A percentile compares a stretch with the other conserved stretches of the same genome.
Conservation (phyloP, 164 flowering plant species). For the Vitis rupestris region DNA sequence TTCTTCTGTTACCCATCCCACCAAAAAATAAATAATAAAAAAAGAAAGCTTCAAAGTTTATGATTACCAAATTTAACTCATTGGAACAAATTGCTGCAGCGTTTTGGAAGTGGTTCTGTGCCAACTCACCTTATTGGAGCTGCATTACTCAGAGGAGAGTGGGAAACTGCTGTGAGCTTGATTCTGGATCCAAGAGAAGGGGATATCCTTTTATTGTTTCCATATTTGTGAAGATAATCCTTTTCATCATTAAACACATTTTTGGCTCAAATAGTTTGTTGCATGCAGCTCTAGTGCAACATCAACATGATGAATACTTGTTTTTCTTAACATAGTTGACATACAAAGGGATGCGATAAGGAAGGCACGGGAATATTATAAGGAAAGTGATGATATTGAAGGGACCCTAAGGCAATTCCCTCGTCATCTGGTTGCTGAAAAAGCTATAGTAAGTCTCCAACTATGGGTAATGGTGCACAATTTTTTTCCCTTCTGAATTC, state of each 20-base stretch:
- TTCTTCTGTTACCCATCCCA: too few species aligned
- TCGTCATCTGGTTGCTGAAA: constrained; percentile 81
- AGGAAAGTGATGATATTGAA: constrained; percentile 76
- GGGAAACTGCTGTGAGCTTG: constrained; percentile 73
- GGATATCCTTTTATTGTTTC: constrained; percentile 74
- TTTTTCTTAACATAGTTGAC: constrained; percentile 47
- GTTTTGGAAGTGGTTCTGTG: constrained; percentile 95
- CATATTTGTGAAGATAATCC: neutral
- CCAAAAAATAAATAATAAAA: too few species aligned
- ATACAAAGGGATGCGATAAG: constrained; percentile 60
- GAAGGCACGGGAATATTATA: constrained; percentile 72
- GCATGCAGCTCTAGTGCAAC: constrained; percentile 1
- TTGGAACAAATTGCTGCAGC: constrained; percentile 40
- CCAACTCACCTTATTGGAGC: constrained; percentile 92
- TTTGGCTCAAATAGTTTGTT: neutral
- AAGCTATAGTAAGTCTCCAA: constrained; percentile 68
- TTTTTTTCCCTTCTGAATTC: neutral
- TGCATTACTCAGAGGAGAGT: constrained; percentile 86
- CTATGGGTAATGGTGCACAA: neutral
- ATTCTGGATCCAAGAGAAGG: constrained; percentile 98
- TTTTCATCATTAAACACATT: neutral
- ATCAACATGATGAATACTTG: neutral
- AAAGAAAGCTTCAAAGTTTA: too few species aligned
- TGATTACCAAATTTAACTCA: constrained; percentile 3
- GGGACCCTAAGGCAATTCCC: constrained; percentile 80